Conservation (phyloP, 345 rosid genomes). For the Citrus australasica region DNA sequence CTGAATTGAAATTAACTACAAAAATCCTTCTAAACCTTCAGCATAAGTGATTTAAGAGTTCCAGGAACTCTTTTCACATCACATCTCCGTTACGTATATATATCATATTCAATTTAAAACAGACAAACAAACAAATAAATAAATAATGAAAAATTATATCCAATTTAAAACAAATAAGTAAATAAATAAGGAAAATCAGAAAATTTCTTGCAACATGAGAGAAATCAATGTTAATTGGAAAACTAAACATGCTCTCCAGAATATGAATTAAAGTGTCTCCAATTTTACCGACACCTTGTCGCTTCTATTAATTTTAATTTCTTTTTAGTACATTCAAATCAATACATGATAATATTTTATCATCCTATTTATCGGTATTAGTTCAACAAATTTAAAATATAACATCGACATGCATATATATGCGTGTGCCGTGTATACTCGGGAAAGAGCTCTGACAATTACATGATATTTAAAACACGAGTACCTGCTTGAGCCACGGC, state of each 20-base stretch:
- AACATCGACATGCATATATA: background rate
- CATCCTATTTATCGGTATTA: background rate
- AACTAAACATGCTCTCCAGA: too few species aligned
- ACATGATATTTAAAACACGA: background rate
- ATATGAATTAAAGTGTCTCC: background rate
- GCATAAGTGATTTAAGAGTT: background rate
- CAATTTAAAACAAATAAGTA: too few species aligned
- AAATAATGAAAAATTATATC: too few species aligned
- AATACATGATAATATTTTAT: background rate
- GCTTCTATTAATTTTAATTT: background rate
- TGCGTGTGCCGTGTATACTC: background rate
- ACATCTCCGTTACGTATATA: background rate
- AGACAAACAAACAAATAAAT: too few species aligned
- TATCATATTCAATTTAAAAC: background rate
- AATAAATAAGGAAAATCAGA: background rate
- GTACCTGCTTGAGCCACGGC: slow-evolving; percentile 7
- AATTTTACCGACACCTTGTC: background rate
- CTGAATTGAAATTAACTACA: background rate
- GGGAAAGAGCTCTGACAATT: background rate
- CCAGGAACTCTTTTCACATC: background rate
- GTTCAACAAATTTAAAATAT: background rate
- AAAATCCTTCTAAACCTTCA: background rate
- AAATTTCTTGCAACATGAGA: background rate
- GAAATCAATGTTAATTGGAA: background rate
- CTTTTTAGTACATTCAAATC: background rate